Base-by-base conservation (phyloP, 2,329 filamentous ascomycete genomes). In the Calonectria multiphialidica region DNA sequence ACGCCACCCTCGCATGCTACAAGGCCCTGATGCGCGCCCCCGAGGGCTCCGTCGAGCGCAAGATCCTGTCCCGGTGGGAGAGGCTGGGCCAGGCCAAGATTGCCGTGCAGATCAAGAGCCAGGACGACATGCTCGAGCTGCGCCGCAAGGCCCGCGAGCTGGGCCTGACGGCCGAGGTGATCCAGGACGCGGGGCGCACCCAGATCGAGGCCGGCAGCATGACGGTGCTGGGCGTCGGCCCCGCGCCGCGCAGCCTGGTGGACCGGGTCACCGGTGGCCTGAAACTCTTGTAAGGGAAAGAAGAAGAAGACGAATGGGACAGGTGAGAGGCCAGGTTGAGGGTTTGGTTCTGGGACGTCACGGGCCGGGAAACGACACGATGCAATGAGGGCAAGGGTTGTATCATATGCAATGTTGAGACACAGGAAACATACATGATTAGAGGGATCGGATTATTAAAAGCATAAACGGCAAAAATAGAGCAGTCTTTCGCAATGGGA, bases 1-100 rank as follows among this genome's bases (percentile, higher is more conserved):
- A 98, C 84, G 97, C 97, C n/a, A 98, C 96, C 3, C 92, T 99
- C 69, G 96, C 96, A 68, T 98, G 96, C 90, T 99, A 98, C 91
- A 98, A 98, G 87, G 87, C 92, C 71, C 91, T 97, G 75, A 85
- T 91, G 69, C 85, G 87, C 67, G 86, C 90, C n/a, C 85, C 88
- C 65, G 85, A 89, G 47, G 83, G 86, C 44, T 88, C 88, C 28
- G 83, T 90, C 16, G 87, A 89, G 57, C 90, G 91, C 68, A 87
- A 87, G 50, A 86, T 98, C 65, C 90, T 99, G 61, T 89, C 89
- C 76, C 93, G 93, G 76, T 99, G 97, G 97, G 97, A 99, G 85
- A 88, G 87, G 64, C 86, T 89, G 68, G 97, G 97, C 15, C 96
- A 98, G 86, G 94, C 95, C 76, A 98, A 99, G 89, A 94, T 99